phyloP scores from a whole-genome alignment of 768 basidiomycete species.

The Hericium rajendrae region DNA sequence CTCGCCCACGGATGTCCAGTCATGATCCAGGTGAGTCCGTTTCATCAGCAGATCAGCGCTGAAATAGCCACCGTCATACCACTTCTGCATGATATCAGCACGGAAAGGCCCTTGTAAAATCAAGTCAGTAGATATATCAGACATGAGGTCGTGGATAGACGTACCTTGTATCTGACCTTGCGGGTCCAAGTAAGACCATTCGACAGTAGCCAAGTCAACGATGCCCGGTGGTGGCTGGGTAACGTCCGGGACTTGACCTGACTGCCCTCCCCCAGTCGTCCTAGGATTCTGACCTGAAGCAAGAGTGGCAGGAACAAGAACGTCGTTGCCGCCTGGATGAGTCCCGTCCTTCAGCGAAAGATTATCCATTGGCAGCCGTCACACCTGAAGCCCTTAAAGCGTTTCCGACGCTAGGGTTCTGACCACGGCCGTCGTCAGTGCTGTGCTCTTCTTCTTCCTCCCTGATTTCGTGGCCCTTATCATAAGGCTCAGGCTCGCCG shows the following conservation, averaged over 20 bases:
- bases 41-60: constrained; percentile 75
- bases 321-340: not conserved
- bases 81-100: constrained; percentile 87
- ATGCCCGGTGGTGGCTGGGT: constrained; percentile 31
- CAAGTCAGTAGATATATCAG: too few species aligned
- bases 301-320: not conserved
- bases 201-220: constrained; percentile 47
- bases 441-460: constrained; percentile 45
- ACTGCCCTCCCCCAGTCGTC: not conserved
- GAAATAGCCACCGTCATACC: constrained; percentile 90
- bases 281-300: not conserved
- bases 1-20: constrained; percentile 59
- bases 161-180: constrained; percentile 86
- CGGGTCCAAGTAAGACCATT: constrained; percentile 92
- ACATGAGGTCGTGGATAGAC: constrained; percentile 1
- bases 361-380: not conserved
- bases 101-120: constrained; percentile 47
- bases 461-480: constrained; percentile 39
- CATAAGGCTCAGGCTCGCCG: constrained; percentile 30
- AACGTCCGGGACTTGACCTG: too few species aligned
- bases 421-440: not conserved
- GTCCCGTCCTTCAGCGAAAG: not conserved
- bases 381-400: not conserved
- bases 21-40: constrained; percentile 56
- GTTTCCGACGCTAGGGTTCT: not conserved